Evolutionary conservation across 805 yeast species (phyloP), one percentile per base, ranked within the genome.

Genomic region (Monosporozyma siamensis): DNA sequence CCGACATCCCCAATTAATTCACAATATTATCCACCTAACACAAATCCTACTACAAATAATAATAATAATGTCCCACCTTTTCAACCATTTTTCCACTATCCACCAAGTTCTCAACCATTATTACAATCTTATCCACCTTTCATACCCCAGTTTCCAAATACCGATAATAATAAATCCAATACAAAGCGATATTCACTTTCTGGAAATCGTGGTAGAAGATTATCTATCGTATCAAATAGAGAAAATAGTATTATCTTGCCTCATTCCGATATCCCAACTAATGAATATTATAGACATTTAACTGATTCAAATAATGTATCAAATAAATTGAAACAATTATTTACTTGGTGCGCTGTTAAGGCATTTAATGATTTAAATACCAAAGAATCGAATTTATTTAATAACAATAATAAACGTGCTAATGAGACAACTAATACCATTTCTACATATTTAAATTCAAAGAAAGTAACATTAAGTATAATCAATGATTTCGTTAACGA

Each of bases 291-390:
- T 41, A 54, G 59, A 41, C 61, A 59, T 44, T 46, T 59, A 23
- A 62, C 58, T 3, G 48, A 59, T 38, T 48, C 53, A 6, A 53
- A 58, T 6, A n/a, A n/a, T n/a, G 53, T 54, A 40, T 61, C 56
- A 8, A 50, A 53, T 35, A 61, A 56, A 43, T 47, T 61, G 38
- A 52, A 54, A 43, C 63, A 59, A 40, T 50, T 61, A 17, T 58
- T 57, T 44, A 54, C 48, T 32, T 61, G 65, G 65, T 59, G 65
- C 42, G 43, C 58, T 7, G 54, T 56, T 12, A 49, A 62, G 27
- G 36, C 56, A 2, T 38, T 55, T 18, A 48, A 52, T 36, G 54
- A 49, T 21, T 30, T 54, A 32, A 49, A 49, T 31, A 44, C 44
- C n/a, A 44, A 48, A 20, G 30, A 30, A 6, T 21, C 17, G 3